phyloP scores from a whole-genome alignment of 306 rosid species.

The Potentilla sterilis region DNA sequence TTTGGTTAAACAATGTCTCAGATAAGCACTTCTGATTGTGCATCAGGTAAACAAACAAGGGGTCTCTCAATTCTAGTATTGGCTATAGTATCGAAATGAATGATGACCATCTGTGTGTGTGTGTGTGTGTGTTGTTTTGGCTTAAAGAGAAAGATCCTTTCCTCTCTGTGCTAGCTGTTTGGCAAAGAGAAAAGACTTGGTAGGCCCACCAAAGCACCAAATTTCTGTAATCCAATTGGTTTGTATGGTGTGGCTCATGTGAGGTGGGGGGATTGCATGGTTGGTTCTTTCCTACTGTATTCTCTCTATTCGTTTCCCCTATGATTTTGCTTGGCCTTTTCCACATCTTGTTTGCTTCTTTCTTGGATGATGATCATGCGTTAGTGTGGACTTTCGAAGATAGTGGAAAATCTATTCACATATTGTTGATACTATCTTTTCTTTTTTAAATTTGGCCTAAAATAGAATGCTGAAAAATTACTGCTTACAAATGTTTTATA shows the following conservation, averaged over 20 bases:
- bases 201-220: conserved; percentile 40
- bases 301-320: conserved; percentile 8
- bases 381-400: conserved; percentile 16
- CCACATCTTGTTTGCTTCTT: conserved; percentile 24
- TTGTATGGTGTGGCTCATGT: conserved; percentile 50
- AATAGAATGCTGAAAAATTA: background rate
- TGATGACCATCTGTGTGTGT: conserved; percentile 26
- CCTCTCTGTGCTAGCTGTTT: conserved; percentile 48
- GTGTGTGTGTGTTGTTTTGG: conserved; percentile 38
- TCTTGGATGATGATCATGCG: conserved; percentile 17
- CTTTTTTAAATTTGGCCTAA: too few species aligned
- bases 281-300: conserved; percentile 20
- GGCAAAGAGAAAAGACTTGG: conserved; percentile 49
- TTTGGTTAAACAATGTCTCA: conserved; percentile 31
- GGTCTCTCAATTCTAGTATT: conserved; percentile 19
- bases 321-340: conserved; percentile 25
- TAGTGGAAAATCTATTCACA: conserved; percentile 25
- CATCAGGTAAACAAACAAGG: conserved; percentile 24
- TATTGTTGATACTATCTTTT: background rate
- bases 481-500: background rate
- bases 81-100: conserved; percentile 26
- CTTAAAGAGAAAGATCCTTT: conserved; percentile 18
- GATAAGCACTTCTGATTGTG: conserved; percentile 32
- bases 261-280: conserved; percentile 22
- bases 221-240: conserved; percentile 29